A percentile compares a stretch with the other conserved stretches of the same genome.
phyloP scores from a whole-genome alignment of 2,329 filamentous ascomycete genomes.

The Sarocladium brachiariae region DNA sequence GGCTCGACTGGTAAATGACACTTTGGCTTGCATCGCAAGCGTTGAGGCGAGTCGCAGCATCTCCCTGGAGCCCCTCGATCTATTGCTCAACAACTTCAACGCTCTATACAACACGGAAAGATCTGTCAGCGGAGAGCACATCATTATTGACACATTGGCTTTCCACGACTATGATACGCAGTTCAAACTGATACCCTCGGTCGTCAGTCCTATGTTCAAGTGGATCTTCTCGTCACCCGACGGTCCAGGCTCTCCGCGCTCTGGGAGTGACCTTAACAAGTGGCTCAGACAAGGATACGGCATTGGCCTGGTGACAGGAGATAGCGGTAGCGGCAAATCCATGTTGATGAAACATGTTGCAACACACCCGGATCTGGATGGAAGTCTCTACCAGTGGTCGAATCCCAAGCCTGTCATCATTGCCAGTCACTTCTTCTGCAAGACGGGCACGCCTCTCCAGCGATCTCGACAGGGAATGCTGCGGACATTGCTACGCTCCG shows the following conservation, averaged over 20 bases:
- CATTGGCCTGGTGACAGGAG: background rate
- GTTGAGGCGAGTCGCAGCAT: background rate
- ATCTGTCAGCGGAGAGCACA: background rate
- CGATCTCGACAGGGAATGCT: background rate
- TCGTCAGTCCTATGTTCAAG: background rate
- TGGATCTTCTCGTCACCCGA: background rate
- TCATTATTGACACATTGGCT: background rate
- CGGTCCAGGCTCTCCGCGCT: background rate
- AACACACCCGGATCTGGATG: background rate
- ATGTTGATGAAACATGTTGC: slow-evolving; percentile 1
- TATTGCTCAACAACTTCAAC: background rate
- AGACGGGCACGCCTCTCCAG: background rate
- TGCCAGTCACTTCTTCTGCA: background rate
- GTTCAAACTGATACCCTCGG: background rate
- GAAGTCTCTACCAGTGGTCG: slow-evolving; percentile 2
- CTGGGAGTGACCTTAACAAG: background rate
- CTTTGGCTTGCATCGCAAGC: background rate
- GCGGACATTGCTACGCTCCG: background rate
- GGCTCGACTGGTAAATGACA: background rate
- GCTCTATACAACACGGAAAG: background rate
- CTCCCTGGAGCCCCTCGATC: background rate
- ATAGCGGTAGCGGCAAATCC: background rate
- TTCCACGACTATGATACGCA: background rate
- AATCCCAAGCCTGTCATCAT: background rate
- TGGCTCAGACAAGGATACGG: background rate